Percentiles rank a stretch among this genome's conserved stretches.
These are phyloP conservation scores for Aureobasidium sp. DNA, from an alignment of 2,329 filamentous ascomycete species.

Conservation along the genomic window DNA sequence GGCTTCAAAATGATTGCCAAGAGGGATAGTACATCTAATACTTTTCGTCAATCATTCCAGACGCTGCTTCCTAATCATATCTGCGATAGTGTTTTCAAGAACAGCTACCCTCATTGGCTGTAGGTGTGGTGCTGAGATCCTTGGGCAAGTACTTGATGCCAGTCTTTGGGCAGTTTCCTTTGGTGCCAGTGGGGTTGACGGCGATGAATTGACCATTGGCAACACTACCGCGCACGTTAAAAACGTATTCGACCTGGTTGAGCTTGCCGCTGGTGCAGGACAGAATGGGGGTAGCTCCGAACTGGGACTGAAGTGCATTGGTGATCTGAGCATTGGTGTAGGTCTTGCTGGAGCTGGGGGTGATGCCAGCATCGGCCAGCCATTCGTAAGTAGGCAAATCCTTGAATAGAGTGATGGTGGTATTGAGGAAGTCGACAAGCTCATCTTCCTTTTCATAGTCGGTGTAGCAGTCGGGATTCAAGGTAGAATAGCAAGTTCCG, in stretches of 20 bases:
- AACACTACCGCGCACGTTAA: conserved; percentile 50
- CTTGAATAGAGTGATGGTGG: conserved; percentile 21
- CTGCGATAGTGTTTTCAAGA: neutral
- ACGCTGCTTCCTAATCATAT: neutral
- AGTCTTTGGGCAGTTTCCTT: conserved; percentile 52
- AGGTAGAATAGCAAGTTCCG: conserved; percentile 24
- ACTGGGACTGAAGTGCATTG: conserved; percentile 43
- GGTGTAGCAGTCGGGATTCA: conserved; percentile 23
- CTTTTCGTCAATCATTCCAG: neutral
- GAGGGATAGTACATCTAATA: neutral
- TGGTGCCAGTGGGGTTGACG: conserved; percentile 49
- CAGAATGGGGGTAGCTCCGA: conserved; percentile 51
- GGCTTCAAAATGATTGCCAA: neutral
- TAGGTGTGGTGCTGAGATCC: conserved; percentile 15
- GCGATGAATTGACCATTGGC: conserved; percentile 54
- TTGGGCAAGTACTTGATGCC: conserved; percentile 57
- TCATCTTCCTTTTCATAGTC: conserved; percentile 21
- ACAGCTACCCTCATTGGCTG: conserved; percentile 12
- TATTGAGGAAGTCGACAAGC: conserved; percentile 23
- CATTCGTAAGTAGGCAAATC: conserved; percentile 21
- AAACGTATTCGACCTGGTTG: conserved; percentile 53
- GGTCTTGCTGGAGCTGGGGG: conserved; percentile 44
- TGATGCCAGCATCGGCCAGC: conserved; percentile 54
- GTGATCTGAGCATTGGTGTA: conserved; percentile 54
- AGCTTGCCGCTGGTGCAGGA: conserved; percentile 45